phyloP scores from a whole-genome alignment of 2,329 filamentous ascomycete genomes.

The Neonectria coccinea region DNA sequence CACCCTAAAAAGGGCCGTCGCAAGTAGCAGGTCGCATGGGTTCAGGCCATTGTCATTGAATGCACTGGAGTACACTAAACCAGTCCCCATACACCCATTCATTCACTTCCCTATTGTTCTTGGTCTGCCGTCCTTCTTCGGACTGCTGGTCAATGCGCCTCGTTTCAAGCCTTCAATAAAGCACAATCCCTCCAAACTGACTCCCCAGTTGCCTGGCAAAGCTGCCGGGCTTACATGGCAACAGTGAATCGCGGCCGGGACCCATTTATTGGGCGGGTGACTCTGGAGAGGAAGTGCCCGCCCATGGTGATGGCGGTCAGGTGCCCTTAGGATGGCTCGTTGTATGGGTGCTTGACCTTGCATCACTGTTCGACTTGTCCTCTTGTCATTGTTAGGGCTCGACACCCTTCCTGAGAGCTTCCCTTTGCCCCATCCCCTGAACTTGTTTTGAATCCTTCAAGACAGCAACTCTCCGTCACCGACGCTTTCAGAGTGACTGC shows the following conservation, averaged over 20 bases:
- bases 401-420: background rate
- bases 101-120: background rate
- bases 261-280: background rate
- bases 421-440: conserved; percentile 3
- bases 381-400: conserved; percentile 15
- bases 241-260: background rate
- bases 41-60: background rate
- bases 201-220: background rate
- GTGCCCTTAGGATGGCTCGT: conserved; percentile 1
- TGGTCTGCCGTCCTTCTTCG: background rate
- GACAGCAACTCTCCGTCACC: background rate
- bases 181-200: background rate
- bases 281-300: background rate
- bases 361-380: conserved; percentile 24
- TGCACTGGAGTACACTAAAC: background rate
- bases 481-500: background rate
- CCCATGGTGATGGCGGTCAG: background rate
- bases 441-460: background rate
- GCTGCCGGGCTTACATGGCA: background rate
- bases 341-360: conserved; percentile 12
- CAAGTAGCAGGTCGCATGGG: background rate
- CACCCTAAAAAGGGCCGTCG: background rate
- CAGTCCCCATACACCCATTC: background rate
- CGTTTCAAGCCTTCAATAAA: background rate
- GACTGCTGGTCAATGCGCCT: background rate